A percentile compares a stretch with the other conserved stretches of the same genome.
Evolutionary conservation across 73 alveolate species (phyloP).

Genomic region (Effrenium voratum): DNA sequence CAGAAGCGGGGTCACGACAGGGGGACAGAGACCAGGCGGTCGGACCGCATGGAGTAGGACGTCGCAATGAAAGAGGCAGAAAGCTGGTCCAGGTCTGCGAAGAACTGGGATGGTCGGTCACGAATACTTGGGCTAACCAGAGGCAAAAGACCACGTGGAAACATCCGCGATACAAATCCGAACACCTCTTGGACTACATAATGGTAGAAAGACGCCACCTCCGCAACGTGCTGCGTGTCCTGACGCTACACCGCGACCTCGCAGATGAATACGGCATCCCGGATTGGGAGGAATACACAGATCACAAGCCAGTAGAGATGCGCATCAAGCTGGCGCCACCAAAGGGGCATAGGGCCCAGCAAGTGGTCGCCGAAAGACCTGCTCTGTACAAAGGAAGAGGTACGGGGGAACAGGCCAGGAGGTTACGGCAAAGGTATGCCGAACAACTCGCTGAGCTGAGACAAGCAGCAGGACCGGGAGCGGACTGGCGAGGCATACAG

Average conservation of each 20-base stretch:
- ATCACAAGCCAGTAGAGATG: constrained; percentile 12
- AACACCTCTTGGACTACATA: background rate
- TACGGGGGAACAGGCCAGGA: background rate
- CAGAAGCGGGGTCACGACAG: background rate
- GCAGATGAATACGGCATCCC: background rate
- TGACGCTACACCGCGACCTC: background rate
- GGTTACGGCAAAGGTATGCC: background rate
- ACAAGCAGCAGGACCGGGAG: too few species aligned
- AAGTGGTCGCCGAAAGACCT: too few species aligned
- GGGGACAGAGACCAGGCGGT: background rate
- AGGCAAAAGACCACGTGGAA: background rate
- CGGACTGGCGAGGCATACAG: background rate
- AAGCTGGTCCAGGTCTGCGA: background rate
- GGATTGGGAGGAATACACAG: background rate
- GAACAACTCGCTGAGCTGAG: background rate
- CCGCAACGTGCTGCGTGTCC: background rate
- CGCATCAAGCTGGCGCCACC: background rate
- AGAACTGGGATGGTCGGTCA: background rate
- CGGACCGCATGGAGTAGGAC: constrained; percentile 1
- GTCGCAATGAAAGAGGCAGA: background rate
- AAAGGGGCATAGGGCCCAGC: background rate
- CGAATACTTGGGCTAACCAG: background rate
- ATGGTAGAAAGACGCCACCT: background rate
- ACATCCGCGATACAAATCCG: constrained; percentile 8
- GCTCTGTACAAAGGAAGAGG: background rate